phyloP scores from a whole-genome alignment of 2,329 filamentous ascomycete genomes.

The Fusarium denticulatum region DNA sequence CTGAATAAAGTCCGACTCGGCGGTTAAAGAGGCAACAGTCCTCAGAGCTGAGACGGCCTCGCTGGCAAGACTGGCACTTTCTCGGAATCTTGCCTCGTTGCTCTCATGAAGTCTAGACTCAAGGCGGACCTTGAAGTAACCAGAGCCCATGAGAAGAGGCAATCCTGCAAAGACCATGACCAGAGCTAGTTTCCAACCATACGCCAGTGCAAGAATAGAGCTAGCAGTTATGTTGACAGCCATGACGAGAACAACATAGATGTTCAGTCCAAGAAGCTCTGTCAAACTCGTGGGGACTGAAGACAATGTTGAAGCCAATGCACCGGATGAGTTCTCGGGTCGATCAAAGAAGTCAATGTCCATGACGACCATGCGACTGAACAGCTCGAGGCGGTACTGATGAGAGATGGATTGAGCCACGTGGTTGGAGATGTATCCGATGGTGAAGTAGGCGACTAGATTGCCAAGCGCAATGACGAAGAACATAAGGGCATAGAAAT shows the following conservation, averaged over 20 bases:
- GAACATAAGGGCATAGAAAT: slow-evolving; percentile 52
- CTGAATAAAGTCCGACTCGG: slow-evolving; percentile 49
- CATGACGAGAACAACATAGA: slow-evolving; percentile 54
- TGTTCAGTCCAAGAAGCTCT: slow-evolving; percentile 57
- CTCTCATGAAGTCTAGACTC: slow-evolving; percentile 51
- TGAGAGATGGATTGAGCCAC: slow-evolving; percentile 31
- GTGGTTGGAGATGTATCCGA: slow-evolving; percentile 30
- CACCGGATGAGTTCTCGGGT: slow-evolving; percentile 47
- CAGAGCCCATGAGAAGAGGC: slow-evolving; percentile 52
- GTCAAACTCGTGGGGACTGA: slow-evolving; percentile 53
- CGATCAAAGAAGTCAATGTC: slow-evolving; percentile 56
- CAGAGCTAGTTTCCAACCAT: slow-evolving; percentile 57
- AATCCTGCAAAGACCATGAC: slow-evolving; percentile 55
- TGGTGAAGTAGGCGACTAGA: slow-evolving; percentile 33
- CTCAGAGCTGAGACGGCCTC: slow-evolving; percentile 58
- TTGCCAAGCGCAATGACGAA: slow-evolving; percentile 41
- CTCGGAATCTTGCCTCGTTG: slow-evolving; percentile 49
- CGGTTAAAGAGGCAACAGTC: slow-evolving; percentile 54
- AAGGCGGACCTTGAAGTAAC: slow-evolving; percentile 56
- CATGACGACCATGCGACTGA: slow-evolving; percentile 45
- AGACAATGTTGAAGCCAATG: slow-evolving; percentile 47
- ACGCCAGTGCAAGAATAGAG: slow-evolving; percentile 52
- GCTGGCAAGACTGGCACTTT: slow-evolving; percentile 56
- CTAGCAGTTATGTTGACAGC: slow-evolving; percentile 53
- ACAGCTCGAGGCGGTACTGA: slow-evolving; percentile 43